These are phyloP conservation scores for Trichoderma afroharzianum DNA, from an alignment of 2,329 filamentous ascomycete genomes.

Conservation along the genomic window DNA sequence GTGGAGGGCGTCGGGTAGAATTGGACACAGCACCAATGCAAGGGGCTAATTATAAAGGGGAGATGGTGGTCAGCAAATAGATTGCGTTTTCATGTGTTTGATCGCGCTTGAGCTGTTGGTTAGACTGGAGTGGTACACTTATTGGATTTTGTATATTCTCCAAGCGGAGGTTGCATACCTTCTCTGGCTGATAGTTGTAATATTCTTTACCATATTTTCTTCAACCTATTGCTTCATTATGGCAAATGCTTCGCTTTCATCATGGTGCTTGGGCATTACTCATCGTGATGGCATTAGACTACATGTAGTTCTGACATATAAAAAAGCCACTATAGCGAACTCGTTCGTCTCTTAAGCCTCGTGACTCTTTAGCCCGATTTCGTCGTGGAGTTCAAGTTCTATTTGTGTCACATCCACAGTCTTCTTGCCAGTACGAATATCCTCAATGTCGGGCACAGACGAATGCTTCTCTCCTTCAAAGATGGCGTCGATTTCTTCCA, in stretches of 20 bases:
- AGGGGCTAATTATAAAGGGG: background rate
- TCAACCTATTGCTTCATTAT: background rate
- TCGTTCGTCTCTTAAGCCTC: background rate
- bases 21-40: background rate
- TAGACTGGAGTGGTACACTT: background rate
- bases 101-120: background rate
- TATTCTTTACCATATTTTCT: background rate
- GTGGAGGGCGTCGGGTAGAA: background rate
- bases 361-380: constrained; percentile 7
- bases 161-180: background rate
- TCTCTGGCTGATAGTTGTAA: background rate
- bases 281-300: background rate
- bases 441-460: constrained; percentile 20
- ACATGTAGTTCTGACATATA: background rate
- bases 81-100: background rate
- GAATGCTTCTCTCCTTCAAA: constrained; percentile 24
- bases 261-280: background rate
- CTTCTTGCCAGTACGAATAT: constrained; percentile 17
- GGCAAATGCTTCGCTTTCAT: background rate
- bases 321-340: background rate
- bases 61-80: background rate
- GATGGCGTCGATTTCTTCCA: constrained; percentile 41
- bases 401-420: constrained; percentile 16
- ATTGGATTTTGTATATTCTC: background rate
- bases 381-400: constrained; percentile 16